Base-by-base conservation (phyloP, 805 yeast species). In the Cyberlindnera samutprakarnensis region DNA sequence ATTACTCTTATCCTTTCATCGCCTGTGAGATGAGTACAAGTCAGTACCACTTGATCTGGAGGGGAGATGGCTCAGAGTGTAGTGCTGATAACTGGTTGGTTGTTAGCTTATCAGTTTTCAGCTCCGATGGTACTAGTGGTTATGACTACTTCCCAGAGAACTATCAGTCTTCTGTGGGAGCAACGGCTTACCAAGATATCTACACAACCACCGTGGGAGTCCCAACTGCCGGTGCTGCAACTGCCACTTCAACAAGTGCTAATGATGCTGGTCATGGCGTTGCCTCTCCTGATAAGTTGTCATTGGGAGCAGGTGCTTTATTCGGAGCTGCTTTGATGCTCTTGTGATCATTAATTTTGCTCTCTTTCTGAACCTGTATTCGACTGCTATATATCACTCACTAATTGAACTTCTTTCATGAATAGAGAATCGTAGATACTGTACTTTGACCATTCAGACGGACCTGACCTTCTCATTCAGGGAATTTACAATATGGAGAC, bases 131-230 rank as follows among this genome's bases (percentile, higher is more conserved):
- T 9, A 37, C 38, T 19, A 35, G 28, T 14, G 37, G 38, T 11
- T 14, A 36, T 13, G 28, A 28, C 13, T 46, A 39, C 27, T 27
- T 14, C 18, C 49, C 49, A 35, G 25, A 43, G 18, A 30, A 32
- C 27, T 44, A 33, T 23, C 32, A 28, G 11, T 30, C 44, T 11
- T 33, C 44, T 4, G 30, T 46, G 18, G 49, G 48, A 11, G 27
- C 41, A 6, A 47, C 52, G 22, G 51, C 42, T 3, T 36, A 42
- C 7, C 47, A 46, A 17, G 32, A 44, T 23, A 33, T 41, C 18
- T 33, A 31, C 13, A 46, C 49, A 4, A 37, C 50, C 12, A 41
- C 49, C 6, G 17, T 20, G 3, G 5, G 3, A 7, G 33, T 33
- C 20, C 38, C 37, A 17, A 26, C 31, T 14, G 24, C 41, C 10